Evolutionary conservation across 2,329 filamentous ascomycete genomes (phyloP), one percentile per base, ranked within the genome.

Genomic region (Escovopsis sp.): DNA sequence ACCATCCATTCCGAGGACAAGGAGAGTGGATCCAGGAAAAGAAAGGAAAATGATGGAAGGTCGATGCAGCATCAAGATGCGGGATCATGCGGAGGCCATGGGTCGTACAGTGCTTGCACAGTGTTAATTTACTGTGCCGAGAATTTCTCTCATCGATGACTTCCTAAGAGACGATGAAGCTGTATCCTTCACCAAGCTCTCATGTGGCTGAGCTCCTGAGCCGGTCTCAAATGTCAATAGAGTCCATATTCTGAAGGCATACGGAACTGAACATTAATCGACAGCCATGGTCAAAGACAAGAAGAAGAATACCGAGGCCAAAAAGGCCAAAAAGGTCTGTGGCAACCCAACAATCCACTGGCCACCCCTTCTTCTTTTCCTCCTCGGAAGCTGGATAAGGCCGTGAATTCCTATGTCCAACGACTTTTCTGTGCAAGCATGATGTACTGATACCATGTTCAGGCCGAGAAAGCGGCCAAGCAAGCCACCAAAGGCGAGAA

Each of bases 401-500:
- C n/a, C n/a, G n/a, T n/a, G n/a, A n/a, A n/a, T n/a, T n/a, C n/a
- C n/a, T n/a, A n/a, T n/a, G n/a, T n/a, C n/a, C n/a, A n/a, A n/a
- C n/a, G n/a, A n/a, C n/a, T n/a, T n/a, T n/a, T n/a, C n/a, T n/a
- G n/a, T n/a, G n/a, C n/a, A n/a, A n/a, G n/a, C n/a, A n/a, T 50
- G 39, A 51, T 43, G 14, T 27, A 32, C n/a, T n/a, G 27, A 40
- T 27, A 33, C 26, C 33, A 39, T 37, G 30, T 34, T 8, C 37
- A 64, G 52, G 70, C 71, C 18, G 72, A 76, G 48, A 79, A 79
- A 57, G 76, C 76, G 46, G 63, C 68, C 44, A 93, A 93, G 61
- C 82, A 90, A 56, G 79, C 81, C 52, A 90, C 82, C 57, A 94
- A 94, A 54, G 79, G 79, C 19, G 85, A 90, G 49, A 93, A 92